Conservation (phyloP, 352 stramenopile genomes). For the Phytopythium aichiense region DNA sequence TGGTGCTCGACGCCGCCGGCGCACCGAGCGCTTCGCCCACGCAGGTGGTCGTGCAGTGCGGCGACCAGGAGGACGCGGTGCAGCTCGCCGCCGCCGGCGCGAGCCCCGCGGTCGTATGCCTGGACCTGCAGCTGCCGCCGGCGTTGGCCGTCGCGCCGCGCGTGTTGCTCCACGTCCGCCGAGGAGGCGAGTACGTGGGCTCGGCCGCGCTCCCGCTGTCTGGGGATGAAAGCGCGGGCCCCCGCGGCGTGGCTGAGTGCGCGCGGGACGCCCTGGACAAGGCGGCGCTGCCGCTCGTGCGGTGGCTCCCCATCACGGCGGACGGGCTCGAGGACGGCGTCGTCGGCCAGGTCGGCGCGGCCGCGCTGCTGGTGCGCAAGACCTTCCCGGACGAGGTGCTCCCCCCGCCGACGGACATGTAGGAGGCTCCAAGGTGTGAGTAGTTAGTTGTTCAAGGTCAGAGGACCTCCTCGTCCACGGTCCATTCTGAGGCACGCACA, state of each 20-base stretch:
- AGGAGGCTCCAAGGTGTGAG: background rate
- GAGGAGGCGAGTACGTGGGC: slow-evolving; percentile 36
- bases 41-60: slow-evolving; percentile 53
- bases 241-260: slow-evolving; percentile 28
- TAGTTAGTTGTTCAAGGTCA: too few species aligned
- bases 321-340: slow-evolving; percentile 37
- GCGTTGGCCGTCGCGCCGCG: slow-evolving; percentile 41
- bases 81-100: slow-evolving; percentile 23
- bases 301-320: slow-evolving; percentile 52
- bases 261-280: slow-evolving; percentile 43
- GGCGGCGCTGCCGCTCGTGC: slow-evolving; percentile 26
- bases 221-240: slow-evolving; percentile 9
- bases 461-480: too few species aligned
- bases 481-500: too few species aligned
- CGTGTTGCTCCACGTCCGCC: slow-evolving; percentile 58
- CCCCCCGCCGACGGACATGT: slow-evolving; percentile 20
- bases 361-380: slow-evolving; percentile 57
- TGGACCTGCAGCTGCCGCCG: slow-evolving; percentile 67
- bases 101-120: slow-evolving; percentile 34
- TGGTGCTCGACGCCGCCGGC: slow-evolving; percentile 13
- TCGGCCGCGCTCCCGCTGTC: slow-evolving; percentile 25
- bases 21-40: background rate
- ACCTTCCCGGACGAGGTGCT: slow-evolving; percentile 51
- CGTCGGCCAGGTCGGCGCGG: slow-evolving; percentile 53
- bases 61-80: slow-evolving; percentile 26